Base-by-base conservation (phyloP, 116 monocot species). In the Phalaenopsis hybrid region DNA sequence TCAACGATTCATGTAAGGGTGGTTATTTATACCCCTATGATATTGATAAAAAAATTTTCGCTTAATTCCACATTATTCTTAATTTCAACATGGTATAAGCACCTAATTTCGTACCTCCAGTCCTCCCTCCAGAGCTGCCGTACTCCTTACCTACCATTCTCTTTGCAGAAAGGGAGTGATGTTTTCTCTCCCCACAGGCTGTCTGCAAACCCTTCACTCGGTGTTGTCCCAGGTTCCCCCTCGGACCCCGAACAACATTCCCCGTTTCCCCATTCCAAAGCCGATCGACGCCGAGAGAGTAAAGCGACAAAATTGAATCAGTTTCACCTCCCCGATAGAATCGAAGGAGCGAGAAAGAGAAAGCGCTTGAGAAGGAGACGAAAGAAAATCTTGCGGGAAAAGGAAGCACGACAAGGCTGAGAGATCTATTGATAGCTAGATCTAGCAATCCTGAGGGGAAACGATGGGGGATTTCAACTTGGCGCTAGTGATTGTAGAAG, bases 381-480 rank as follows among this genome's bases (percentile, higher is more conserved):
- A 51, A 51, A 10, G 5, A 10, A 6, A 51, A 51, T 5, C 51
- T 6, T 6, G 51, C 51, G 51, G 51, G 51, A 72, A 11, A 33
- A 63, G 63, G n/a, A 63, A 63, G 6, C 1, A 63, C 2, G n/a
- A 63, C 0, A 63, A 63, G n/a, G 63, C 18, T 63, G 63, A 10
- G 5, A 63, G 72, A 72, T 72, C 34, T 31, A 28, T 7, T 18
- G 34, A 37, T 8, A 75, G 75, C 75, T 75, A 44, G 75, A 75
- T 75, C 75, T 18, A 44, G 75, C 75, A 75, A 75, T 1, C 2
- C 17, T 1, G 81, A 33, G 52, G 79, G 43, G 57, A 67, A 57
- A 23, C 52, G 77, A 94, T 97, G 97, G 97, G 94, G 49, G 97
- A 97, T n/a, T n/a, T n/a, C n/a, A n/a, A n/a, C n/a, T n/a, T n/a